Evolutionary conservation across 2,329 filamentous ascomycete genomes (phyloP), one percentile per base, ranked within the genome.

Genomic region (Ambrosiella cleistominuta): DNA sequence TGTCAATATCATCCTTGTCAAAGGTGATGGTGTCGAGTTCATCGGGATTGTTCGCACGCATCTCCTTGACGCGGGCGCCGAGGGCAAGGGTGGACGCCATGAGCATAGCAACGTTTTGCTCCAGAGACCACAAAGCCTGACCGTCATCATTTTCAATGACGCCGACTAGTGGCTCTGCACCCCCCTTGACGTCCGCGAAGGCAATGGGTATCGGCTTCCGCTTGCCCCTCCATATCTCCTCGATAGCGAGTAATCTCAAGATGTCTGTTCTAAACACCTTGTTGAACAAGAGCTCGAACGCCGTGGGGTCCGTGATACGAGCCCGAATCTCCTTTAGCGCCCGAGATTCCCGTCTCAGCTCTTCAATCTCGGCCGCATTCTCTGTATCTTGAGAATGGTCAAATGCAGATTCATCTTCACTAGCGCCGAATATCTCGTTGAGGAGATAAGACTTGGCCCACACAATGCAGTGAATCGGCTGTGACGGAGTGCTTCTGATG

Each of bases 371-470:
- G 55, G 84, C 74, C 5, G 84, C 81, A 68, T 97, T 95, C 54
- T 95, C 88, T 6, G 80, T 76, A 66, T 94, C 85, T 63, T 85
- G 80, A 1, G 86, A 84, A 63, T 86, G 80, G 66, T 96, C 90
- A 62, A 97, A 79, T 1, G 82, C 78, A 1, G 85, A 78, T 62
- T 91, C 85, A 61, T 96, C 88, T 69, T 97, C 91, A 64, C 88
- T 94, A 2, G 82, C 81, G 15, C 93, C 93, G 64, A 96, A 98
- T 7, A 98, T 82, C 69, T 98, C 93, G 70, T 88, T 93, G 61
- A 98, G 79, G 7, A 98, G 77, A 68, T 97, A 98, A 68, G 89
- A 95, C 72, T 97, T 98, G 17, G 81, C 91, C 93, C 93, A 98
- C 1, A 98, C 91, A 62, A 98, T 98, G 72, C 93, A 97, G 71